Conservation (phyloP, 345 rosid species). For the Punica granatum region DNA sequence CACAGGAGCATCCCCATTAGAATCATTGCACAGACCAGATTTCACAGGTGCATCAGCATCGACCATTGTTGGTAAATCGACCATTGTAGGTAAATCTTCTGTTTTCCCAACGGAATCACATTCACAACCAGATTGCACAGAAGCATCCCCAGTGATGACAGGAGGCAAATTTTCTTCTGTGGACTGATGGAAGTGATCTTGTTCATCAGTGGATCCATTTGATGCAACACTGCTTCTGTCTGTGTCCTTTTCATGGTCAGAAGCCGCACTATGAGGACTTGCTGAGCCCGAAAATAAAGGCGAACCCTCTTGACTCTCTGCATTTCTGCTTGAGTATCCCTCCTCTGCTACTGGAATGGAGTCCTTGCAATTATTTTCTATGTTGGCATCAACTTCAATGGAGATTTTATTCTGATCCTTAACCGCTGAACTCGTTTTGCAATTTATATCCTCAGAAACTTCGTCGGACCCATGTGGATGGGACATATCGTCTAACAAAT, state of each 20-base stretch:
- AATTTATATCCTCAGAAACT: conserved; percentile 18
- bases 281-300: conserved; percentile 44
- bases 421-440: not conserved
- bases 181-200: conserved; percentile 28
- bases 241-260: conserved; percentile 38
- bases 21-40: too few species aligned
- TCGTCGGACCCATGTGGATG: conserved; percentile 43
- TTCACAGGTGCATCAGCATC: too few species aligned
- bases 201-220: conserved; percentile 38
- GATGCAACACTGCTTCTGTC: conserved; percentile 22
- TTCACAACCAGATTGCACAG: too few species aligned
- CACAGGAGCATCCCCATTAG: conserved; percentile 24
- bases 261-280: conserved; percentile 42
- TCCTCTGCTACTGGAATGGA: conserved; percentile 29
- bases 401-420: not conserved
- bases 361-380: not conserved
- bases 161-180: conserved; percentile 32
- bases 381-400: conserved; percentile 3
- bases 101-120: conserved; percentile 25
- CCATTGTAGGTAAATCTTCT: conserved; percentile 41
- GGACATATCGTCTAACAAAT: conserved; percentile 64
- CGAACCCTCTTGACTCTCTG: conserved; percentile 57
- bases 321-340: conserved; percentile 33
- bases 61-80: too few species aligned
- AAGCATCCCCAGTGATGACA: conserved; percentile 27